Percentiles rank a stretch among this genome's conserved stretches.
Conservation (phyloP, 306 rosid species). For the Cucurbita pepo region DNA sequence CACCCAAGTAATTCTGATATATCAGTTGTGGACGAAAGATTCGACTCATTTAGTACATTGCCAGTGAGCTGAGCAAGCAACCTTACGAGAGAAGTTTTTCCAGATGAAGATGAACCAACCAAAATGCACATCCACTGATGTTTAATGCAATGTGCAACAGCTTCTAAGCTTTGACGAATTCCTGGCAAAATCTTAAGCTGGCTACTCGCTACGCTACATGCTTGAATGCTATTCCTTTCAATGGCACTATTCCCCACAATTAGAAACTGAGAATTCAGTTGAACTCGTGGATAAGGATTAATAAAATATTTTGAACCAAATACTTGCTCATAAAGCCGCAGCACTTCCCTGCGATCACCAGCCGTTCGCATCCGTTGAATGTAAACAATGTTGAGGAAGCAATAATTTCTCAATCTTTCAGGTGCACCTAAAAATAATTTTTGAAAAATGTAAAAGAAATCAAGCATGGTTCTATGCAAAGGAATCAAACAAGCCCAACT, state of each 20-base stretch:
- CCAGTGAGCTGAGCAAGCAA: constrained; percentile 79
- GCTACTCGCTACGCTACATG: constrained; percentile 18
- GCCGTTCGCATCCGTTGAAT: constrained; percentile 87
- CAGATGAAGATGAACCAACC: constrained; percentile 72
- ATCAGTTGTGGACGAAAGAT: constrained; percentile 88
- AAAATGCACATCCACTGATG: constrained; percentile 84
- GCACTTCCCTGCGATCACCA: constrained; percentile 64
- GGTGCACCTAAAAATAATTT: constrained; percentile 24
- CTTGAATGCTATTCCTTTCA: constrained; percentile 35
- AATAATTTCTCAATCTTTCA: constrained; percentile 21
- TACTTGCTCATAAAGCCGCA: constrained; percentile 44
- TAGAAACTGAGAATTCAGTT: constrained; percentile 26
- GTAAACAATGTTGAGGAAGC: constrained; percentile 65
- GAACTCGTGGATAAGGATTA: constrained; percentile 69
- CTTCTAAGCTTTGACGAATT: constrained; percentile 69
- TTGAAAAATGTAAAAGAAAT: constrained; percentile 6
- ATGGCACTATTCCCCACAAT: constrained; percentile 51
- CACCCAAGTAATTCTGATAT: constrained; percentile 88
- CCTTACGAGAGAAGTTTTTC: constrained; percentile 76
- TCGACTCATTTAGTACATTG: constrained; percentile 60
- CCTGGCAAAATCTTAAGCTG: constrained; percentile 50
- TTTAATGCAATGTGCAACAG: constrained; percentile 64
- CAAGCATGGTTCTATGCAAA: background rate
- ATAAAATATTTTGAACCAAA: constrained; percentile 42
- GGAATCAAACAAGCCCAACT: background rate